A percentile compares a stretch with the other conserved stretches of the same genome.
These are phyloP conservation scores for Entrophospora sp. DNA, from an alignment of 192 early-diverging fungal species.

Conservation along the genomic window DNA sequence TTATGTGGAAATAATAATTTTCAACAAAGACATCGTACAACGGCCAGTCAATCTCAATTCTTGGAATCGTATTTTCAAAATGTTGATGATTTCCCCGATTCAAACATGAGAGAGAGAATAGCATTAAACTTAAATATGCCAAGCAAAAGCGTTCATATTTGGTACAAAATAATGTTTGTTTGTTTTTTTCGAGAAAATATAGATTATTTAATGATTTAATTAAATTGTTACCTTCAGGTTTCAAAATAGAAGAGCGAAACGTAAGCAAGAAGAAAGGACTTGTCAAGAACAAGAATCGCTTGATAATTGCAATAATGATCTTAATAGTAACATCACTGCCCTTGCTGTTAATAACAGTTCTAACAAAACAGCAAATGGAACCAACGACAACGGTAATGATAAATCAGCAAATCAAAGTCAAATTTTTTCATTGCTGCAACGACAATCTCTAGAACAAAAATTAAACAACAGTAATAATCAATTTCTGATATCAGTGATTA, in stretches of 20 bases:
- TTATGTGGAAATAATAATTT: neutral
- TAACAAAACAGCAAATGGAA: no score
- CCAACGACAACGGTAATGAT: no score
- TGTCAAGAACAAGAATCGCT: neutral
- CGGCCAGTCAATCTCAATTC: conserved; percentile 8
- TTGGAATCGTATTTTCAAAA: conserved; percentile 6
- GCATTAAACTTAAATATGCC: conserved; percentile 3
- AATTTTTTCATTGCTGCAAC: no score
- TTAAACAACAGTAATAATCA: no score
- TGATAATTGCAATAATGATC: no score
- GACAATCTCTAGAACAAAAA: no score
- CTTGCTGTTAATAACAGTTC: no score
- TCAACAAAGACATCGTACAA: conserved; percentile 15
- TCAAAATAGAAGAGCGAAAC: conserved; percentile 16
- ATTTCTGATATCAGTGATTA: no score
- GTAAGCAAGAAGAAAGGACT: conserved; percentile 13
- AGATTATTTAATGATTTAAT: neutral
- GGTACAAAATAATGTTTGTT: neutral
- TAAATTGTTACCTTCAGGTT: neutral
- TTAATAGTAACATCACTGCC: no score
- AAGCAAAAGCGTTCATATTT: conserved; percentile 18
- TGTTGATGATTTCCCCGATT: conserved; percentile 15
- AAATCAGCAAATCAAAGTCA: no score
- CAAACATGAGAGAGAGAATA: neutral
- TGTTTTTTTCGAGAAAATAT: neutral